Evolutionary conservation across 805 yeast species (phyloP), one percentile per base, ranked within the genome.

Genomic region (Wickerhamomyces xylosicus): DNA sequence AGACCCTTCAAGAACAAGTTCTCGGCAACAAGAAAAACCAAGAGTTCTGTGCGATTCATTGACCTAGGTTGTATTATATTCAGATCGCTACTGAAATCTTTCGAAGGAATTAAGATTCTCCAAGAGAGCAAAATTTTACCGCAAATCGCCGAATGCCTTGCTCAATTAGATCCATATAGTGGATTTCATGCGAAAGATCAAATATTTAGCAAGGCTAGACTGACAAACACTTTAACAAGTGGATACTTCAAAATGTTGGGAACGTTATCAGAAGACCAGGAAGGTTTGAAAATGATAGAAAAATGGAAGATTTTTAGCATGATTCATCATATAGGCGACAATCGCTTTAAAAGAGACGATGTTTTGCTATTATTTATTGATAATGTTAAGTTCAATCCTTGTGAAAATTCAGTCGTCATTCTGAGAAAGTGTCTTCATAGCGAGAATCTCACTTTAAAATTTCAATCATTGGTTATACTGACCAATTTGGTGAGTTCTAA

Each of bases 1-100:
- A 67, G 97, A 39, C 98, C 99, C 0, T 82, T 89, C 62, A 89
- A 94, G 59, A 77, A 79, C 50, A 65, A 96, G 40, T 90, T 87
- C 57, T 66, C 83, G 7, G 61, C 65, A 20, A 59, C 77, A 35
- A 62, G 72, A 42, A 65, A 65, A 40, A 63, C 77, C 2, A 72
- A 69, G 40, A 58, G 65, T 25, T 69, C 79, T 19, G 69, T 67
- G 19, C 68, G 71, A 43, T 85, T 78, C 47, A 71, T 84, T 11
- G 70, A 66, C 37, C 79, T 83, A 3, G 97, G 96, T 0, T 75
- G 87, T 49, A 82, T 75, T 36, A 67, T 92, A 27, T 63, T 92
- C 47, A 77, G 72, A 42, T 70, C 82, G 34, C 61, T 90, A 7
- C 61, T 86, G 2, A 63, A 74, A 1, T 70, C 73, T 22, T 66